Conservation (phyloP, 208 protist genomes). For the Trichomonas vaginalis region DNA sequence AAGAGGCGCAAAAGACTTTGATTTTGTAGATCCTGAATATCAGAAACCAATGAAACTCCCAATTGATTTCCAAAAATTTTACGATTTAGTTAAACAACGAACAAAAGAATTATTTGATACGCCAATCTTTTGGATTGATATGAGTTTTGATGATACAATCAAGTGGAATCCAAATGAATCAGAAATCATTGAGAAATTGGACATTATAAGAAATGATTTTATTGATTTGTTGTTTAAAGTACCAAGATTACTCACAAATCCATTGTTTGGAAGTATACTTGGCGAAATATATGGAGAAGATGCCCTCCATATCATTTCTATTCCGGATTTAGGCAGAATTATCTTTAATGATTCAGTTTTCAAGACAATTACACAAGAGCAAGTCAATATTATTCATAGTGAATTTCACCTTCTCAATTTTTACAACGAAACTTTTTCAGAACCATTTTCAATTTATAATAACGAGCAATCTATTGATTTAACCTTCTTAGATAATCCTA, state of each 20-base stretch:
- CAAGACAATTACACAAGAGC: not conserved
- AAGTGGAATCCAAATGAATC: not conserved
- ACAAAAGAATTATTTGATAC: not conserved
- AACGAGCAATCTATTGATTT: not conserved
- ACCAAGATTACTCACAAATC: not conserved
- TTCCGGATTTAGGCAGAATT: not conserved
- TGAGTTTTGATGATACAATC: not conserved
- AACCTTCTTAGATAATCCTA: not conserved
- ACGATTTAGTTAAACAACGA: not conserved
- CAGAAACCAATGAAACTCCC: not conserved
- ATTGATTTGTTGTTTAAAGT: conserved; percentile 1
- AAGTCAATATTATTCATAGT: not conserved
- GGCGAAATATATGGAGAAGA: not conserved
- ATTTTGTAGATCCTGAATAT: not conserved
- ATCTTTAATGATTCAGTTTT: not conserved
- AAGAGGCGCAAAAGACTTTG: not conserved
- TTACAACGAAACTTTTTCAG: not conserved
- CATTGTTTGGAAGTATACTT: not conserved
- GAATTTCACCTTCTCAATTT: not conserved
- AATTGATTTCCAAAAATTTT: not conserved
- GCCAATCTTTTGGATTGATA: not conserved
- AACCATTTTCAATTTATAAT: not conserved
- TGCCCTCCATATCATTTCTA: not conserved
- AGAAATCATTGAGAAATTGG: not conserved
- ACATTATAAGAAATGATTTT: not conserved